Conservation (phyloP, 2,329 filamentous ascomycete species). For the Penicillium sp. region DNA sequence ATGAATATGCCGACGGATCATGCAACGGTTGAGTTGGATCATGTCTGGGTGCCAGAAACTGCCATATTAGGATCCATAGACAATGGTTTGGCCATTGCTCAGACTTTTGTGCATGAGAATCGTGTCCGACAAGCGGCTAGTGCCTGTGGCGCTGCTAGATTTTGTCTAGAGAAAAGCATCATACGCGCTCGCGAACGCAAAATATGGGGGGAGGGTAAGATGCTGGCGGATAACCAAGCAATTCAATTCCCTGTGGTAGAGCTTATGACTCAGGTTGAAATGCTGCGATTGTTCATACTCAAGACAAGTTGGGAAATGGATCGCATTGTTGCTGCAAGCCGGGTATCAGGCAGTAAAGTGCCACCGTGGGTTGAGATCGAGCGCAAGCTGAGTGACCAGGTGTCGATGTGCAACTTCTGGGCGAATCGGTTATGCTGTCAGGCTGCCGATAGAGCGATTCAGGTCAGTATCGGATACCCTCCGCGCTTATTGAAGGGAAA, state of each 20-base stretch:
- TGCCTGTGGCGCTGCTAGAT: slow-evolving; percentile 52
- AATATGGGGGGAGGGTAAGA: slow-evolving; percentile 27
- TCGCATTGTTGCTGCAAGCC: slow-evolving; percentile 36
- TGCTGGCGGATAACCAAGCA: slow-evolving; percentile 54
- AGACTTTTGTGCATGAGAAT: slow-evolving; percentile 68
- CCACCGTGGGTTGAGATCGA: slow-evolving; percentile 57
- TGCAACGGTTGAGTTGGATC: slow-evolving; percentile 58
- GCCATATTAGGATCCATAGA: slow-evolving; percentile 56
- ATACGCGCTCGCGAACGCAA: slow-evolving; percentile 56
- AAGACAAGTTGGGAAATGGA: slow-evolving; percentile 66
- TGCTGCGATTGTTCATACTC: slow-evolving; percentile 62
- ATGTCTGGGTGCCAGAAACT: slow-evolving; percentile 57
- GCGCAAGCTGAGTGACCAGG: slow-evolving; percentile 60
- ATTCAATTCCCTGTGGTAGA: slow-evolving; percentile 67
- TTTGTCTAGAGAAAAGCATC: slow-evolving; percentile 60
- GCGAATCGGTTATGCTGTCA: slow-evolving; percentile 62
- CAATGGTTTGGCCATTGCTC: slow-evolving; percentile 60
- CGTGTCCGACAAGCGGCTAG: slow-evolving; percentile 64
- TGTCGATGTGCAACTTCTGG: slow-evolving; percentile 68
- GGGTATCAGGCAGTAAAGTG: slow-evolving; percentile 12
- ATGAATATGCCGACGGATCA: slow-evolving; percentile 69
- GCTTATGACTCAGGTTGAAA: slow-evolving; percentile 61
- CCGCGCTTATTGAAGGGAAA: background rate
- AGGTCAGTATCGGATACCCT: slow-evolving; percentile 37
- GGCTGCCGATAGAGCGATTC: slow-evolving; percentile 63